Conservation (phyloP, 2,329 filamentous ascomycete species). For the Dactylonectria estremocensis region DNA sequence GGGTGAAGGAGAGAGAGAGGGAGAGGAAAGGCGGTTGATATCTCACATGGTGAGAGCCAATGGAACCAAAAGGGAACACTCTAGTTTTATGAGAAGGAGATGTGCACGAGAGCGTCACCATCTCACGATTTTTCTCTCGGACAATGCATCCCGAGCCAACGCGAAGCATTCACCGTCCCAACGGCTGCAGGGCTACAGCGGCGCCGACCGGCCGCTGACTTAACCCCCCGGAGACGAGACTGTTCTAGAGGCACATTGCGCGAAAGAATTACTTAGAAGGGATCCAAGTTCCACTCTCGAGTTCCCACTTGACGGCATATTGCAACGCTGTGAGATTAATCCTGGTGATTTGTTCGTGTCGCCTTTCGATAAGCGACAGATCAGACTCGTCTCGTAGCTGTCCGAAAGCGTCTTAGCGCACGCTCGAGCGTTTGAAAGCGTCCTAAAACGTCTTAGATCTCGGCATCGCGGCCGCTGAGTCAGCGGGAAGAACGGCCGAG, state of each 20-base stretch:
- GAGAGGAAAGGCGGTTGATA: neutral
- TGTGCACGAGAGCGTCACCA: neutral
- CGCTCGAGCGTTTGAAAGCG: neutral
- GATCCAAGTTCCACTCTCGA: neutral
- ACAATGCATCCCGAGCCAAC: neutral
- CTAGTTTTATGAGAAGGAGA: neutral
- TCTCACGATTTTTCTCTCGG: neutral
- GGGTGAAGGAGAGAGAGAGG: neutral
- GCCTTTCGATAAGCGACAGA: neutral
- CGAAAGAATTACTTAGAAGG: neutral
- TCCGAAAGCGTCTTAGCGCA: neutral
- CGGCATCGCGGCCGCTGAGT: slow-evolving; percentile 12
- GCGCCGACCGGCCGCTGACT: neutral
- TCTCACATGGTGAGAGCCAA: neutral
- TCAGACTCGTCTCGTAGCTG: neutral
- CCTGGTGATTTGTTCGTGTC: neutral
- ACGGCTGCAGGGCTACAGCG: neutral
- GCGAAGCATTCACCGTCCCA: neutral
- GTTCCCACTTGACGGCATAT: neutral
- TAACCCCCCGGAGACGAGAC: neutral
- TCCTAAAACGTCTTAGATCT: neutral
- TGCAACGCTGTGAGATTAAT: neutral
- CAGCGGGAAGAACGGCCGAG: slow-evolving; percentile 2
- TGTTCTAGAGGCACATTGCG: neutral
- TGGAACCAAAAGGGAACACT: neutral